Conservation (phyloP, 2,329 filamentous ascomycete species). For the Tolypocladium pustulatum region DNA sequence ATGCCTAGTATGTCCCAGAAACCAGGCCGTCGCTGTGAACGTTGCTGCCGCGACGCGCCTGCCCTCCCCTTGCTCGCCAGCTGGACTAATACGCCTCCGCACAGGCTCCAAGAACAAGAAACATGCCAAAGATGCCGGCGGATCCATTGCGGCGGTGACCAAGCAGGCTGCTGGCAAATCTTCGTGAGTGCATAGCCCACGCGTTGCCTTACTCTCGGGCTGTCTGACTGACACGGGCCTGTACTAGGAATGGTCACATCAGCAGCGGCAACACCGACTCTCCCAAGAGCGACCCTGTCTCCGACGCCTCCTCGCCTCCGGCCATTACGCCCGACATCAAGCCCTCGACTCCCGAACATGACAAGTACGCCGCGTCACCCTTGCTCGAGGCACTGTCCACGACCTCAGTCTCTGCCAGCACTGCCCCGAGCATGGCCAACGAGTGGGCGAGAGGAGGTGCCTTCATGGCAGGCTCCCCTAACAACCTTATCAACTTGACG, state of each 20-base stretch:
- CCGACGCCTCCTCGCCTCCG: slow-evolving; percentile 33
- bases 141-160: slow-evolving; percentile 42
- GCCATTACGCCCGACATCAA: slow-evolving; percentile 35
- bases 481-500: slow-evolving; percentile 39
- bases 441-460: slow-evolving; percentile 31
- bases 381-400: slow-evolving; percentile 37
- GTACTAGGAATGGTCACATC: slow-evolving; percentile 8
- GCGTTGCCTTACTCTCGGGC: slow-evolving; percentile 1
- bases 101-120: slow-evolving; percentile 40
- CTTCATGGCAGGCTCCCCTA: slow-evolving; percentile 36
- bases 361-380: slow-evolving; percentile 32
- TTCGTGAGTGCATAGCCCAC: slow-evolving; percentile 27
- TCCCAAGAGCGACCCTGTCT: slow-evolving; percentile 24
- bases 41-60: slow-evolving; percentile 4
- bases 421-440: slow-evolving; percentile 33
- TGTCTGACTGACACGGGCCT: slow-evolving; percentile 12
- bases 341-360: slow-evolving; percentile 31
- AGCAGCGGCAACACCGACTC: slow-evolving; percentile 19
- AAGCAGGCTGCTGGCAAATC: slow-evolving; percentile 42
- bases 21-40: neutral
- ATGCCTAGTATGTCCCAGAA: neutral
- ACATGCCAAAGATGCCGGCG: slow-evolving; percentile 42
- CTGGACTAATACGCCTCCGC: slow-evolving; percentile 13
- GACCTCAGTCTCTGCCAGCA: slow-evolving; percentile 37
- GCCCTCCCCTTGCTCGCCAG: slow-evolving; percentile 6